Conservation (phyloP, 768 basidiomycete genomes). For the Mrakia blollopis region DNA sequence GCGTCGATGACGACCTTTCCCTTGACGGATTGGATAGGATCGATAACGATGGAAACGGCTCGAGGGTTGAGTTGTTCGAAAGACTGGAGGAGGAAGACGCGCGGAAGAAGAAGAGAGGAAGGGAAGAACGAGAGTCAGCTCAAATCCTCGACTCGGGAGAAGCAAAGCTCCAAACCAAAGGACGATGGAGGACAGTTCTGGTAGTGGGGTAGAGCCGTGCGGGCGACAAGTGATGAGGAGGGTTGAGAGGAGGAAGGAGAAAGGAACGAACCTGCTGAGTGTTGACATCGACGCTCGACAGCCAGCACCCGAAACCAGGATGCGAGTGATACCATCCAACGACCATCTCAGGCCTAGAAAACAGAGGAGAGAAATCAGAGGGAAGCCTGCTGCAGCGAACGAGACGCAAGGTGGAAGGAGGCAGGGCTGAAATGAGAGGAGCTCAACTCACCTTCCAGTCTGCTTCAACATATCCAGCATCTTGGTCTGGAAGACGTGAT, state of each 20-base stretch:
- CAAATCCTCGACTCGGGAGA: neutral
- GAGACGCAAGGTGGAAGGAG: neutral
- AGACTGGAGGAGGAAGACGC: conserved; percentile 54
- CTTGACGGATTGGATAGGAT: conserved; percentile 98
- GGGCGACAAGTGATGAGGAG: neutral
- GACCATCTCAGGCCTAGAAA: conserved; percentile 81
- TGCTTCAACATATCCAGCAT: conserved; percentile 99
- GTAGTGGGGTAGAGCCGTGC: no score
- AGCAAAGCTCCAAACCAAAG: neutral
- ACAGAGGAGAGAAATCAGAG: neutral
- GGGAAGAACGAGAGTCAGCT: neutral
- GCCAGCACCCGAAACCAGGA: conserved; percentile 98
- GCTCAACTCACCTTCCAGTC: conserved; percentile 72
- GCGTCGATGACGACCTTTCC: conserved; percentile 97
- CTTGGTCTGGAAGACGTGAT: conserved; percentile 96
- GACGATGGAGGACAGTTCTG: no score
- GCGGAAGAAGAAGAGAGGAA: neutral
- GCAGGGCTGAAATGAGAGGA: neutral
- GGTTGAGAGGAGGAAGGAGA: neutral
- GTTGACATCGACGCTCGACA: conserved; percentile 97
- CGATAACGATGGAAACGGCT: conserved; percentile 94
- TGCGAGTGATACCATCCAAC: conserved; percentile 99
- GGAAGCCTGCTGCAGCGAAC: neutral
- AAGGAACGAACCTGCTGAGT: conserved; percentile 74
- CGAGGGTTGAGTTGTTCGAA: conserved; percentile 91